These are phyloP conservation scores for Eucalyptus cloeziana DNA, from an alignment of 345 rosid species.

Conservation along the genomic window DNA sequence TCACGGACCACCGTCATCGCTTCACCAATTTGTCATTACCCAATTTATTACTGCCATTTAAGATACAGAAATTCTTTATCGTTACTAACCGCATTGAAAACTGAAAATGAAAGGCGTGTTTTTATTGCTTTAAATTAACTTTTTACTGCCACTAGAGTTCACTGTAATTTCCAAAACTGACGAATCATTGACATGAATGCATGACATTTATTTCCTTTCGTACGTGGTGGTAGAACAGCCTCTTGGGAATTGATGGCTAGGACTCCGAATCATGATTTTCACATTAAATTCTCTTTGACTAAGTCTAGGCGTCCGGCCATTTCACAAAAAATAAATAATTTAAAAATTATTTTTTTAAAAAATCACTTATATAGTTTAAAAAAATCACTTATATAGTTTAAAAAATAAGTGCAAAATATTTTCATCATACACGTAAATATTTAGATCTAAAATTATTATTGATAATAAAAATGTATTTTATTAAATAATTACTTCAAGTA, in stretches of 20 bases:
- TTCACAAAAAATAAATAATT: background rate
- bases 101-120: background rate
- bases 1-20: background rate
- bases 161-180: background rate
- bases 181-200: background rate
- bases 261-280: background rate
- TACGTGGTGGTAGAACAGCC: background rate
- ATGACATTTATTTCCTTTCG: background rate
- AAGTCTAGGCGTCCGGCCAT: no score
- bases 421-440: background rate
- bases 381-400: no score
- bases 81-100: no score
- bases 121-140: background rate
- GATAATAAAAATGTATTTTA: no score
- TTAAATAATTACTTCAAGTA: no score
- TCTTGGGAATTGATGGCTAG: background rate
- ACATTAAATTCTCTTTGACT: background rate
- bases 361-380: no score
- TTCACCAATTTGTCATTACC: background rate
- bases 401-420: no score
- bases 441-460: no score
- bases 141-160: background rate
- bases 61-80: background rate
- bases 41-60: background rate
- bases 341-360: rapidly evolving